phyloP scores from a whole-genome alignment of 306 rosid species.

The Leucaena leucocephala region DNA sequence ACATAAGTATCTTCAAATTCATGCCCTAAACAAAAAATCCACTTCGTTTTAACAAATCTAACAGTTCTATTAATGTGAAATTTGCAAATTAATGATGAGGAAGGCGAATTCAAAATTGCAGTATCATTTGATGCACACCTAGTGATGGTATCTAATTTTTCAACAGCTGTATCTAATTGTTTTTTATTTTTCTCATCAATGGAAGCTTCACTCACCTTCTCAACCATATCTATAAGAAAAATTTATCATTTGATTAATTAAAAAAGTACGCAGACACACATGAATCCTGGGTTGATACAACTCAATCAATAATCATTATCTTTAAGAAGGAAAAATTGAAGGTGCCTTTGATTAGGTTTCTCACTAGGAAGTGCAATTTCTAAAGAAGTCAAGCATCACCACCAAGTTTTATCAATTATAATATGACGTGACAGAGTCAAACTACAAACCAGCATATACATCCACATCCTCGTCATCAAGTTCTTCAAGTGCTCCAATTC shows the following conservation, averaged over 20 bases:
- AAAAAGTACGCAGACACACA: background rate
- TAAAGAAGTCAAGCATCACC: background rate
- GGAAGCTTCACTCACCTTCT: constrained; percentile 9
- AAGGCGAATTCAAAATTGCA: background rate
- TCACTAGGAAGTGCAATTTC: constrained; percentile 36
- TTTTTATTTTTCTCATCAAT: background rate
- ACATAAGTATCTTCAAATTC: constrained; percentile 75
- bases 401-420: constrained; percentile 6
- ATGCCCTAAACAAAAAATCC: constrained; percentile 54
- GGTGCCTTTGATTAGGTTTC: constrained; percentile 6
- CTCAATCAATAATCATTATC: constrained; percentile 6
- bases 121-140: background rate
- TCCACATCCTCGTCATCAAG: constrained; percentile 95
- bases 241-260: constrained; percentile 8
- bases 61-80: background rate
- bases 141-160: background rate
- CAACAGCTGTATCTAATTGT: background rate
- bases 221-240: constrained; percentile 21
- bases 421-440: constrained; percentile 29
- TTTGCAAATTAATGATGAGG: background rate
- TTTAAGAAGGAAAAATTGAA: constrained; percentile 9
- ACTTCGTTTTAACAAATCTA: constrained; percentile 28
- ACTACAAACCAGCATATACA: constrained; percentile 82
- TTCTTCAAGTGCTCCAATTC: constrained; percentile 99
- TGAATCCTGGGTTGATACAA: background rate